phyloP scores from a whole-genome alignment of 2,329 filamentous ascomycete genomes.

The Lasiodiplodia citricola region DNA sequence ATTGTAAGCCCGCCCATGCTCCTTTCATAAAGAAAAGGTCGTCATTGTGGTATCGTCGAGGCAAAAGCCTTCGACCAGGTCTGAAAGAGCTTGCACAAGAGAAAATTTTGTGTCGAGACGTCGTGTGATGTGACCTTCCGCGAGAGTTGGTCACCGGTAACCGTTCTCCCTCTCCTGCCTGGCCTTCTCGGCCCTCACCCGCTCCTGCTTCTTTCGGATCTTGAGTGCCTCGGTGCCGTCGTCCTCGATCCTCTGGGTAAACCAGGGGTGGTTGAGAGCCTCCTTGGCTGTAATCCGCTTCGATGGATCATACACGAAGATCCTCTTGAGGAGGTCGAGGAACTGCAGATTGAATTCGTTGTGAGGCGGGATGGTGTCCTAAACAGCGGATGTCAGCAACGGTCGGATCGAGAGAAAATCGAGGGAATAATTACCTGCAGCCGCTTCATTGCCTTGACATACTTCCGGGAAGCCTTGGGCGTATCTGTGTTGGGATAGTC shows the following conservation, averaged over 20 bases:
- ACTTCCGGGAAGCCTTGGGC: constrained; percentile 67
- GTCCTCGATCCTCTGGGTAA: constrained; percentile 67
- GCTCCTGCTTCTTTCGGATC: constrained; percentile 56
- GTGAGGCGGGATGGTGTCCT: constrained; percentile 68
- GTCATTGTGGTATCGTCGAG: constrained; percentile 17
- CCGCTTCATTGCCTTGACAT: constrained; percentile 71
- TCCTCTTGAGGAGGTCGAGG: constrained; percentile 65
- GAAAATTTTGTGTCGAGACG: constrained; percentile 16
- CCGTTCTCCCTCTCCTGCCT: constrained; percentile 12
- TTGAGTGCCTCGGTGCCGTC: constrained; percentile 69
- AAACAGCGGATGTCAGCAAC: constrained; percentile 32
- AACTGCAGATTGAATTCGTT: constrained; percentile 67
- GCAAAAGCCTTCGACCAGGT: constrained; percentile 1
- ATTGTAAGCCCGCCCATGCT: constrained; percentile 24
- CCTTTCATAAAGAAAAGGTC: constrained; percentile 26
- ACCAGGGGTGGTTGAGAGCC: constrained; percentile 70
- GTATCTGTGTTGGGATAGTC: constrained; percentile 69
- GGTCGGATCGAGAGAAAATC: neutral
- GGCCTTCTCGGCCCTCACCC: constrained; percentile 27
- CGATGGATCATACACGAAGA: constrained; percentile 71
- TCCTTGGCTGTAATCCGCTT: constrained; percentile 68
- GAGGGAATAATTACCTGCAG: constrained; percentile 53
- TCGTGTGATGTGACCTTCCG: constrained; percentile 9
- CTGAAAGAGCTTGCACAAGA: constrained; percentile 18
- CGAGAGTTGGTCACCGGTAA: constrained; percentile 21